phyloP scores from a whole-genome alignment of 176 grass and related monocot species.

The Oryza meyeriana region DNA sequence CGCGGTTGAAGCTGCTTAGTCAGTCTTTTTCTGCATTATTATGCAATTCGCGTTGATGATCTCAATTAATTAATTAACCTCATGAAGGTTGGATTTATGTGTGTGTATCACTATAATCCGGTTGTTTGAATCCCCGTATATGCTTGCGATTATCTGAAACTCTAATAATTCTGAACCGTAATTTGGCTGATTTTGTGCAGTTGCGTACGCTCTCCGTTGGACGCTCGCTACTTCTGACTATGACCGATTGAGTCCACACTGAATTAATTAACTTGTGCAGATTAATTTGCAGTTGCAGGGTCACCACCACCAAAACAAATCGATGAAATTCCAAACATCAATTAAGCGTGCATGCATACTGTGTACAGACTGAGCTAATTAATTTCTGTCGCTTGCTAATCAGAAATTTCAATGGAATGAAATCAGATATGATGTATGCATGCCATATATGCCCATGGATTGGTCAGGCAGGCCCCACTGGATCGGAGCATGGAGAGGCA shows the following conservation, averaged over 20 bases:
- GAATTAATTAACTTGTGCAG: background rate
- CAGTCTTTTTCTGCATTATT: too few relatives aligned
- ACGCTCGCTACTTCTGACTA: background rate
- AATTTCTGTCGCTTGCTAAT: background rate
- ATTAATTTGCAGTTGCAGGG: background rate
- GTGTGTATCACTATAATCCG: too few relatives aligned
- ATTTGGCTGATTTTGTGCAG: background rate
- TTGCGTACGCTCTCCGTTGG: background rate
- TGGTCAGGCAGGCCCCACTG: background rate
- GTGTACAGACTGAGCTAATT: background rate
- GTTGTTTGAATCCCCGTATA: too few relatives aligned
- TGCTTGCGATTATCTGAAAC: background rate
- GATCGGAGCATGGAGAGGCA: background rate
- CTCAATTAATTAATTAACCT: too few relatives aligned
- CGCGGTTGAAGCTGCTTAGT: too few relatives aligned
- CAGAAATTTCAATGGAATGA: background rate
- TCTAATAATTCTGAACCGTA: background rate
- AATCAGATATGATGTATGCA: background rate
- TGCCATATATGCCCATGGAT: too few relatives aligned
- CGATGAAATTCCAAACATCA: background rate
- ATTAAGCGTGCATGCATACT: too few relatives aligned
- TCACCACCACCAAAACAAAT: background rate
- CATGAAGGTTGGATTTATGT: too few relatives aligned
- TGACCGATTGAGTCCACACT: background rate
- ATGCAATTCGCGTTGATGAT: too few relatives aligned